Conservation (phyloP, 2,329 filamentous ascomycete genomes). For the Cladosporium sp. region DNA sequence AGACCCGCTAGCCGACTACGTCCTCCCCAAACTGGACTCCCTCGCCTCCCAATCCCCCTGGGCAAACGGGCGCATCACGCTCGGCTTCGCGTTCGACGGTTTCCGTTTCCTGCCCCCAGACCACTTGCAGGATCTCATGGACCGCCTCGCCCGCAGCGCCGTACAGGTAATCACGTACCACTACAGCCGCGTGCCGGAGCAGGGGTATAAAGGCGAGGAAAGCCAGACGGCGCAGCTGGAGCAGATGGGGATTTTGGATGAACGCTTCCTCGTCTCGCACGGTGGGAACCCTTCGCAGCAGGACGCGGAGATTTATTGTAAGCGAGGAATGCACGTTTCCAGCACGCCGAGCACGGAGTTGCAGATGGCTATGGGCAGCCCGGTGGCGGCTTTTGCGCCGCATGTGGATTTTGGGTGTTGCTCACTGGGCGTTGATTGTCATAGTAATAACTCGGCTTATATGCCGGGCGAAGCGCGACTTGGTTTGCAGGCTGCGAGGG, state of each 20-base stretch:
- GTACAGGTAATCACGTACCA: slow-evolving; percentile 40
- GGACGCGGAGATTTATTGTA: slow-evolving; percentile 32
- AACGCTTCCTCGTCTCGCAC: slow-evolving; percentile 42
- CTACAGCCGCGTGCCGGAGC: slow-evolving; percentile 19
- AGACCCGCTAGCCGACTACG: slow-evolving; percentile 34
- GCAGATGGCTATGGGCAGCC: slow-evolving; percentile 43
- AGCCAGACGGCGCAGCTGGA: slow-evolving; percentile 25
- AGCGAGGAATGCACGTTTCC: slow-evolving; percentile 36
- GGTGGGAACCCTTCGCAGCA: slow-evolving; percentile 34
- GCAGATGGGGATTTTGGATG: slow-evolving; percentile 37
- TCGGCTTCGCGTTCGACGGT: slow-evolving; percentile 45
- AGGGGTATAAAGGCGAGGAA: slow-evolving; percentile 33
- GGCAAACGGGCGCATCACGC: slow-evolving; percentile 33
- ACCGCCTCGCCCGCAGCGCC: slow-evolving; percentile 31
- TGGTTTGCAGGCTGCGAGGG: slow-evolving; percentile 31
- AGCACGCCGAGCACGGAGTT: slow-evolving; percentile 49
- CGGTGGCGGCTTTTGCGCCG: slow-evolving; percentile 36
- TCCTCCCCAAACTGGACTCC: slow-evolving; percentile 34
- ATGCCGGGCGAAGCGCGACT: slow-evolving; percentile 34
- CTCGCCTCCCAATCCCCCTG: slow-evolving; percentile 32
- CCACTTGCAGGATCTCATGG: slow-evolving; percentile 35
- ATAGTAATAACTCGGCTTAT: slow-evolving; percentile 28
- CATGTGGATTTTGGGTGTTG: slow-evolving; percentile 21
- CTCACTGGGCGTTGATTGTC: slow-evolving; percentile 35
- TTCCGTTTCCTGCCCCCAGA: slow-evolving; percentile 36